Conservation (phyloP, 2,329 filamentous ascomycete genomes). For the Fusarium proliferatum region DNA sequence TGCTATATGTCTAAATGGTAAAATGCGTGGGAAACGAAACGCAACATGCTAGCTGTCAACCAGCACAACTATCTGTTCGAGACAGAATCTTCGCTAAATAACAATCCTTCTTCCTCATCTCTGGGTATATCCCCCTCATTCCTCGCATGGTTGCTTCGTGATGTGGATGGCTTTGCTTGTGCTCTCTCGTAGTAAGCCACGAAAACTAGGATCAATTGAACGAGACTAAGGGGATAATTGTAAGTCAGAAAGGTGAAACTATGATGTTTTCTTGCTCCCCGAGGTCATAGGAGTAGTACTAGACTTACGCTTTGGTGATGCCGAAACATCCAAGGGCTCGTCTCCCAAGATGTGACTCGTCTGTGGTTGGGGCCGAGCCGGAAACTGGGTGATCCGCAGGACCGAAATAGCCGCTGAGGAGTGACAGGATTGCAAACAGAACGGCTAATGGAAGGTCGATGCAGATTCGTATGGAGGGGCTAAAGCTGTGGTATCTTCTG, state of each 20-base stretch:
- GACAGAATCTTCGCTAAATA: not conserved
- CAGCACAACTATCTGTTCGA: not conserved
- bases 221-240: not conserved
- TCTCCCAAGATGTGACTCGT: slow-evolving; percentile 23
- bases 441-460: not conserved
- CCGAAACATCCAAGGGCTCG: slow-evolving; percentile 25
- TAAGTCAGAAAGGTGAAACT: not conserved
- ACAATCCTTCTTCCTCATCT: slow-evolving; percentile 19
- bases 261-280: not conserved
- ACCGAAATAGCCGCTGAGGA: slow-evolving; percentile 4
- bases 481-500: not conserved
- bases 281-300: not conserved
- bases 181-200: slow-evolving; percentile 19
- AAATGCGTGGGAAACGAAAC: not conserved
- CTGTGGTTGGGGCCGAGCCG: slow-evolving; percentile 7
- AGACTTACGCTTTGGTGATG: slow-evolving; percentile 20
- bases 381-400: not conserved
- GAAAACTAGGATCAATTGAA: slow-evolving; percentile 9
- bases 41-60: not conserved
- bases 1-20: not conserved
- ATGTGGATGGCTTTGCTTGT: not conserved
- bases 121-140: not conserved
- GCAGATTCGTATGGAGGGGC: not conserved
- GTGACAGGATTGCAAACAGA: slow-evolving; percentile 2
- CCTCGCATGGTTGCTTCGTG: not conserved